These are phyloP conservation scores for Schizophyllum amplum DNA, from an alignment of 1,284 basidiomycete genomes.

Conservation along the genomic window DNA sequence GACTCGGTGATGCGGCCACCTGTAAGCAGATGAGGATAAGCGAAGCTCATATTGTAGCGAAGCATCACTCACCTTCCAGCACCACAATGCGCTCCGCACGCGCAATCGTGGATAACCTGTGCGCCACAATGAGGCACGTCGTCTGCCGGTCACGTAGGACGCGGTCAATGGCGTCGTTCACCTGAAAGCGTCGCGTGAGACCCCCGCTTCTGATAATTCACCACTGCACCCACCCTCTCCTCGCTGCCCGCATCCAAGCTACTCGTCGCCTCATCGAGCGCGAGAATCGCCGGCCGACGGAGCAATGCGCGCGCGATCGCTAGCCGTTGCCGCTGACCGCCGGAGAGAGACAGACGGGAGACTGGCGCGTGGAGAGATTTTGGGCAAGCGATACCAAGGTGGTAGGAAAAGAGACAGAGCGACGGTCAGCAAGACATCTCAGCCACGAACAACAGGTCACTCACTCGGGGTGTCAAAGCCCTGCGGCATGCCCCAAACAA, in stretches of 20 bases:
- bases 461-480: slow-evolving; percentile 39
- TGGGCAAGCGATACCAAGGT: slow-evolving; percentile 4
- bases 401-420: background rate
- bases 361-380: slow-evolving; percentile 37
- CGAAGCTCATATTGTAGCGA: background rate
- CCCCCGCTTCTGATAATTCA: background rate
- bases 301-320: slow-evolving; percentile 79
- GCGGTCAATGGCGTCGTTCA: slow-evolving; percentile 88
- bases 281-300: slow-evolving; percentile 77
- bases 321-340: slow-evolving; percentile 66
- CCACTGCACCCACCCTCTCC: slow-evolving; percentile 40
- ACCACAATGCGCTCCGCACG: slow-evolving; percentile 82
- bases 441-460: slow-evolving; percentile 7
- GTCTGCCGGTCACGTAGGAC: slow-evolving; percentile 72
- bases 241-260: slow-evolving; percentile 89
- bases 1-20: slow-evolving; percentile 79
- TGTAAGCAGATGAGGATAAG: slow-evolving; percentile 18
- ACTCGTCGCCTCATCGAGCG: slow-evolving; percentile 78
- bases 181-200: slow-evolving; percentile 29
- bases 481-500: slow-evolving; percentile 86
- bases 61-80: slow-evolving; percentile 53
- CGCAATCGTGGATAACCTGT: slow-evolving; percentile 79
- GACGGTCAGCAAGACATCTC: background rate
- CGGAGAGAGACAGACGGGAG: slow-evolving; percentile 65
- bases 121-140: slow-evolving; percentile 86